A percentile compares a stretch with the other conserved stretches of the same genome.
Conservation (phyloP, 116 monocot genomes). For the Iris pallida region DNA sequence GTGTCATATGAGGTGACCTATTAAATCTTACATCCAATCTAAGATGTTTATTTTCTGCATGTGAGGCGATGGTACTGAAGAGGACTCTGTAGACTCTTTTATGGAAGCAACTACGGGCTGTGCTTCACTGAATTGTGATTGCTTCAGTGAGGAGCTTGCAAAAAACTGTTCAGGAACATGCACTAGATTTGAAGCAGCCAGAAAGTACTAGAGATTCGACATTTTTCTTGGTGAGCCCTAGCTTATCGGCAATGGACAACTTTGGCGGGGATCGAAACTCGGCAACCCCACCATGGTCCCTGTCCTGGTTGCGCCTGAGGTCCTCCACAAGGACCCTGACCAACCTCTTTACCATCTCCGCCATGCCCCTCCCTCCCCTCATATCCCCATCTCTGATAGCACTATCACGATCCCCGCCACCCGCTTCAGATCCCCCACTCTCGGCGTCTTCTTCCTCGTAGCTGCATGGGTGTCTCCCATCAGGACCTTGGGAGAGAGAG, state of each 20-base stretch:
- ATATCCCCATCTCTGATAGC: constrained; percentile 77
- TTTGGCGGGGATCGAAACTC: constrained; percentile 47
- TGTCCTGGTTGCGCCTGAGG: constrained; percentile 60
- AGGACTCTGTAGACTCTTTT: constrained; percentile 23
- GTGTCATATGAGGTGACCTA: constrained; percentile 35
- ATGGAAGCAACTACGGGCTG: constrained; percentile 8
- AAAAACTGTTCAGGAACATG: constrained; percentile 20
- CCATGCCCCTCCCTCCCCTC: constrained; percentile 65
- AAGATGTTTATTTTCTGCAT: constrained; percentile 23
- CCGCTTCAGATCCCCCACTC: constrained; percentile 42
- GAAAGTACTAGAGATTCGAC: too few relatives aligned
- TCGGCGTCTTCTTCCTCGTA: constrained; percentile 15
- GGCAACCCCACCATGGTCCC: constrained; percentile 42
- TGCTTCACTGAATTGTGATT: constrained; percentile 24
- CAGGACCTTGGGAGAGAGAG: neutral
- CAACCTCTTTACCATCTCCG: constrained; percentile 57
- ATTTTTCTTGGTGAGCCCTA: constrained; percentile 69
- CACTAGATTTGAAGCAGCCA: constrained; percentile 17
- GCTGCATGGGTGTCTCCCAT: constrained; percentile 10
- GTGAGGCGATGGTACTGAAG: constrained; percentile 16
- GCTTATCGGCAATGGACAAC: constrained; percentile 69
- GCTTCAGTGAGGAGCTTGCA: constrained; percentile 28
- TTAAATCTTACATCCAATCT: constrained; percentile 27
- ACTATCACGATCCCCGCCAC: constrained; percentile 97
- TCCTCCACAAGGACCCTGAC: constrained; percentile 78